Evolutionary conservation across 495 filamentous ascomycete genomes (phyloP).

Genomic region (Penicillium subrubescens): DNA sequence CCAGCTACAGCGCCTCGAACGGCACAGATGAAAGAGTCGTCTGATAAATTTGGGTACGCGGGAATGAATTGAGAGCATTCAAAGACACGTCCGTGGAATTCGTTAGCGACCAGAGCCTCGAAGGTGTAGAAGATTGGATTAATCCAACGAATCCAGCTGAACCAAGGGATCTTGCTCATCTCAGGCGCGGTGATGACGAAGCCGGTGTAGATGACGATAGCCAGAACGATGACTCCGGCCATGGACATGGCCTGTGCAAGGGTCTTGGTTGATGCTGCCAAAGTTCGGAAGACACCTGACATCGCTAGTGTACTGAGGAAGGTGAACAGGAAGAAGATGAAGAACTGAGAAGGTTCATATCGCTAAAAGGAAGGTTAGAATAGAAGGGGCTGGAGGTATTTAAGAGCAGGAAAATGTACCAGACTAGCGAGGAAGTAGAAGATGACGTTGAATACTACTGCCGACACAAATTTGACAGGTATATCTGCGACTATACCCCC

Average conservation of each 20-base stretch:
- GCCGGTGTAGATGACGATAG: constrained; percentile 51
- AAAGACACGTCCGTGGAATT: constrained; percentile 60
- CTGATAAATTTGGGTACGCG: constrained; percentile 50
- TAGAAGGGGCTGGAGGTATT: not conserved
- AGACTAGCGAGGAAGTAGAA: constrained; percentile 63
- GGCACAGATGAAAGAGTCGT: constrained; percentile 50
- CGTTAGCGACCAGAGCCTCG: constrained; percentile 49
- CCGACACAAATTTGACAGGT: constrained; percentile 54
- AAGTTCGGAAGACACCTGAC: constrained; percentile 51
- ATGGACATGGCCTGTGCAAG: constrained; percentile 53
- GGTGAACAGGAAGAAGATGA: constrained; percentile 61
- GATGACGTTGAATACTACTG: constrained; percentile 55
- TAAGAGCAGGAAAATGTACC: constrained; percentile 24
- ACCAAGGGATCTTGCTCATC: constrained; percentile 51
- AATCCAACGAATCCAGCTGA: constrained; percentile 52
- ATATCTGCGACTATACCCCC: constrained; percentile 62
- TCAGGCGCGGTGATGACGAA: constrained; percentile 49
- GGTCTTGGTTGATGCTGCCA: constrained; percentile 50
- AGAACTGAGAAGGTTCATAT: constrained; percentile 57
- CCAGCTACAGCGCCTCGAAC: constrained; percentile 58
- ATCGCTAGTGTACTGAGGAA: constrained; percentile 60
- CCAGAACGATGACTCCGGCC: constrained; percentile 49
- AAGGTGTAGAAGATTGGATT: constrained; percentile 51
- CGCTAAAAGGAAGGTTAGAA: constrained; percentile 20
- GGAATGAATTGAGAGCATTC: constrained; percentile 54